Base-by-base conservation (phyloP, 257 asterid species). In the Solanum piurae region DNA sequence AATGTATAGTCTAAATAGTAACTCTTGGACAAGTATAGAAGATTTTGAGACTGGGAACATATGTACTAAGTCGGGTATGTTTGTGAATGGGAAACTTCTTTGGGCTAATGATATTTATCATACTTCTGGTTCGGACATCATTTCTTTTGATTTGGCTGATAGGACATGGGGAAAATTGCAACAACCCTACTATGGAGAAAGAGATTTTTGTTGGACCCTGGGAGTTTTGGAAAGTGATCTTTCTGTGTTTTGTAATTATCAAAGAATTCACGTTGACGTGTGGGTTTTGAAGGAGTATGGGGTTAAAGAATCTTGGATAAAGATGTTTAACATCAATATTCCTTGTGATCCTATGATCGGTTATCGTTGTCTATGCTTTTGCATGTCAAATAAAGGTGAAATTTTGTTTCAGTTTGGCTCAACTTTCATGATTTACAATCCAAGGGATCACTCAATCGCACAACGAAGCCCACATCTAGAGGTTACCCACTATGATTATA, bases 201-300 rank as follows among this genome's bases (percentile, higher is more conserved):
- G 55, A 3, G 2, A 23, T 37, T 21, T 5, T 37, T 4, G 7
- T 37, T 75, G 3, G 11, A 21, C 3, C 20, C 2, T 75, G 3
- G 21, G 55, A 37, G 83, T 38, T 27, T 86, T 36, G 3, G 86
- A 79, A 7, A 89, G 88, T 5, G 29, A 73, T 64, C 89, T 89
- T 25, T 80, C 68, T 66, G 85, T 86, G 12, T 46, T 83, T 36
- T 73, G 72, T 27, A 29, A 86, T 7, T 68, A 74, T 58, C 2
- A 11, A 6, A 8, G 21, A 23, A 49, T 77, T 20, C 16, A 2
- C 4, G 37, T 8, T 79, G 88, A 88, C 80, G 84, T 84, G 29
- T 92, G 94, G 92, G 82, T 84, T 87, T 38, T 88, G 91, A 89
- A 87, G 52, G 90, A 90, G 60, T 87, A 89, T 49, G 91, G 91